phyloP scores from a whole-genome alignment of 441 rosid genomes.

The Viola pubescens region DNA sequence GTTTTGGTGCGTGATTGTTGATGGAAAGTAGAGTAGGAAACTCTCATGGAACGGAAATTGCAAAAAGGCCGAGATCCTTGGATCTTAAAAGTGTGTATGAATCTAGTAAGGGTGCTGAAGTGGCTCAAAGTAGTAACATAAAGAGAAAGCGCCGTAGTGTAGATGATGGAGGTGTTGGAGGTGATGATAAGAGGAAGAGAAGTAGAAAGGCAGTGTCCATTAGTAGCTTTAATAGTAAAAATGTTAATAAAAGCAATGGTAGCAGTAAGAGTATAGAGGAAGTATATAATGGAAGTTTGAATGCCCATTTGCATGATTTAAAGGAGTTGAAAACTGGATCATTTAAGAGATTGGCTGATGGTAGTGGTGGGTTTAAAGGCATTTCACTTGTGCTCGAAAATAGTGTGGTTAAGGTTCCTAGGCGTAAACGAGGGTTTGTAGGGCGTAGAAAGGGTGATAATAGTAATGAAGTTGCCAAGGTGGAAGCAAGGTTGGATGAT shows the following conservation, averaged over 20 bases:
- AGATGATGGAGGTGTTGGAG: slow-evolving; percentile 33
- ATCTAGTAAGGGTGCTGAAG: slow-evolving; percentile 32
- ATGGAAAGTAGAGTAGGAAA: slow-evolving; percentile 73
- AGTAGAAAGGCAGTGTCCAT: slow-evolving; percentile 49
- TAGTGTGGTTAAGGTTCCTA: slow-evolving; percentile 46
- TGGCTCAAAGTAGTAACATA: slow-evolving; percentile 30
- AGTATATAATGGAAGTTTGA: slow-evolving; percentile 39
- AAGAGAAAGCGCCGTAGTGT: slow-evolving; percentile 48
- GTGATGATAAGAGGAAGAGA: slow-evolving; percentile 46
- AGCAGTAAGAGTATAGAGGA: slow-evolving; percentile 43
- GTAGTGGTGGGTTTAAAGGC: slow-evolving; percentile 28
- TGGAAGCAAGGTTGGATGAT: slow-evolving; percentile 28
- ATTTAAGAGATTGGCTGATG: slow-evolving; percentile 30
- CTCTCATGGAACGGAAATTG: slow-evolving; percentile 65
- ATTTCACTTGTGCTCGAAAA: slow-evolving; percentile 44
- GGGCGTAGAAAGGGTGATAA: slow-evolving; percentile 56
- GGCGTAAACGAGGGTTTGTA: slow-evolving; percentile 64
- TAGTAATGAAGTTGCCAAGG: slow-evolving; percentile 29
- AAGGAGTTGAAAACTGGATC: slow-evolving; percentile 34
- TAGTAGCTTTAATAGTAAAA: slow-evolving; percentile 44
- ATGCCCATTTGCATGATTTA: slow-evolving; percentile 24
- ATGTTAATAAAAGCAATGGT: slow-evolving; percentile 24
- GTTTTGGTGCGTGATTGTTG: slow-evolving; percentile 43
- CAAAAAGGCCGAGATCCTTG: slow-evolving; percentile 75
- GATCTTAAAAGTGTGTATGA: slow-evolving; percentile 83